Percentiles rank a stretch among this genome's conserved stretches.
phyloP scores from a whole-genome alignment of 2,329 filamentous ascomycete genomes.

The Bisporella sp. region DNA sequence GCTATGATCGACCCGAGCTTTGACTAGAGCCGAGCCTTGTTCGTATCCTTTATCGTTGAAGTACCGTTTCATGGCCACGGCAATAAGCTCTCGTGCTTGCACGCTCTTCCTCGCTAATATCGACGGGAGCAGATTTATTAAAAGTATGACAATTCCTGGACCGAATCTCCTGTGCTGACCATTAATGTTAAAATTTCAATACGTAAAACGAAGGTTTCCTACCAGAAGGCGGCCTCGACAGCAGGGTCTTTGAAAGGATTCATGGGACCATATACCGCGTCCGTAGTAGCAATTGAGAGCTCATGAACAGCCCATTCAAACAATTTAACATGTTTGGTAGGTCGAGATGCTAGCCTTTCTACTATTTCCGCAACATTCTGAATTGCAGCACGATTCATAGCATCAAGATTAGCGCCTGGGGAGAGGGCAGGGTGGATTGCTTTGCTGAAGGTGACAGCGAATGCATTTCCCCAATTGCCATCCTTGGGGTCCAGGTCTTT shows the following conservation, averaged over 20 bases:
- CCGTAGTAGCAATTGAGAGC: background rate
- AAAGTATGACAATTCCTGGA: conserved; percentile 11
- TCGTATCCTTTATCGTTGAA: conserved; percentile 5
- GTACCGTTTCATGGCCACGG: conserved; percentile 6
- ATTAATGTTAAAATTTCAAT: too few relatives aligned
- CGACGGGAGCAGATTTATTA: conserved; percentile 22
- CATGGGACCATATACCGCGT: conserved; percentile 4
- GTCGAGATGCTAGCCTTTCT: background rate
- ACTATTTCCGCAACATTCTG: background rate
- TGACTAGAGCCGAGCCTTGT: conserved; percentile 2
- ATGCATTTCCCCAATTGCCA: conserved; percentile 1
- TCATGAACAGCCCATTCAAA: background rate
- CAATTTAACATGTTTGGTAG: background rate
- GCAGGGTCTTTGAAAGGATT: conserved; percentile 1
- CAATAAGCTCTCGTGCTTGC: conserved; percentile 1
- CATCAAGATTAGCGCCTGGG: background rate
- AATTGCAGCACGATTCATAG: background rate
- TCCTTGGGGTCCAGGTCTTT: conserved; percentile 31
- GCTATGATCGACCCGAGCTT: conserved; percentile 5
- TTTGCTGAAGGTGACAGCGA: background rate
- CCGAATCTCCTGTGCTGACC: too few relatives aligned
- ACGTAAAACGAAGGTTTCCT: background rate
- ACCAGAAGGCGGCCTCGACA: conserved; percentile 3
- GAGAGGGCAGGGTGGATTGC: background rate
- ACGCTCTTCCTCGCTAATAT: conserved; percentile 19